phyloP scores from a whole-genome alignment of 2,329 filamentous ascomycete genomes.

The Ophiostoma ulmi region DNA sequence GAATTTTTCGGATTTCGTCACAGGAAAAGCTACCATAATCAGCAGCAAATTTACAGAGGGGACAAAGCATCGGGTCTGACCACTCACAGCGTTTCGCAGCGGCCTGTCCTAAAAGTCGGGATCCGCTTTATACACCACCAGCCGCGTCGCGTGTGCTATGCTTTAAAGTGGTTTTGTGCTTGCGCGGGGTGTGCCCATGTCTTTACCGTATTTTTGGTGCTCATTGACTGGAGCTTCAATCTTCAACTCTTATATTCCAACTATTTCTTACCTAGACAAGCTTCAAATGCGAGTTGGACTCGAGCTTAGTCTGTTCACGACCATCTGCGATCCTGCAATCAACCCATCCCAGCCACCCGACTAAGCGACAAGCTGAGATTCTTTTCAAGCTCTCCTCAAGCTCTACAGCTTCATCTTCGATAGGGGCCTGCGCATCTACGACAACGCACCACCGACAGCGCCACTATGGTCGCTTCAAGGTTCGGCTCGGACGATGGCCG shows the following conservation, averaged over 20 bases:
- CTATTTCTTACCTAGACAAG: neutral
- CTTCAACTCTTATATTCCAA: neutral
- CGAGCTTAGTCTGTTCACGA: neutral
- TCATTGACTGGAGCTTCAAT: neutral
- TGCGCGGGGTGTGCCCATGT: constrained; percentile 2
- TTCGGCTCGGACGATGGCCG: constrained; percentile 10
- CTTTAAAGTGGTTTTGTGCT: constrained; percentile 17
- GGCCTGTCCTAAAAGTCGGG: neutral
- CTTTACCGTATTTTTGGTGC: constrained; percentile 18
- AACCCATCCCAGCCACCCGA: neutral
- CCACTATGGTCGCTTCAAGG: constrained; percentile 12
- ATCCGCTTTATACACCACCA: neutral
- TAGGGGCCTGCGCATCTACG: neutral
- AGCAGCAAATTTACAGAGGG: constrained; percentile 15
- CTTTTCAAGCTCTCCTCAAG: neutral
- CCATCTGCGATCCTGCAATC: neutral
- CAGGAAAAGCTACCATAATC: constrained; percentile 20
- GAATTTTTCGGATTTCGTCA: constrained; percentile 13
- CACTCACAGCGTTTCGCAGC: constrained; percentile 18
- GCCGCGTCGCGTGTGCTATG: constrained; percentile 26
- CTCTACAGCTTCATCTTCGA: neutral
- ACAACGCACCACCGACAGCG: neutral
- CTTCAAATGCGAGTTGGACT: neutral
- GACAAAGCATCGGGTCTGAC: constrained; percentile 1
- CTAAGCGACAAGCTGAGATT: no score